phyloP scores from a whole-genome alignment of 108 stramenopile species.

The Fistulifera pelliculosa region DNA sequence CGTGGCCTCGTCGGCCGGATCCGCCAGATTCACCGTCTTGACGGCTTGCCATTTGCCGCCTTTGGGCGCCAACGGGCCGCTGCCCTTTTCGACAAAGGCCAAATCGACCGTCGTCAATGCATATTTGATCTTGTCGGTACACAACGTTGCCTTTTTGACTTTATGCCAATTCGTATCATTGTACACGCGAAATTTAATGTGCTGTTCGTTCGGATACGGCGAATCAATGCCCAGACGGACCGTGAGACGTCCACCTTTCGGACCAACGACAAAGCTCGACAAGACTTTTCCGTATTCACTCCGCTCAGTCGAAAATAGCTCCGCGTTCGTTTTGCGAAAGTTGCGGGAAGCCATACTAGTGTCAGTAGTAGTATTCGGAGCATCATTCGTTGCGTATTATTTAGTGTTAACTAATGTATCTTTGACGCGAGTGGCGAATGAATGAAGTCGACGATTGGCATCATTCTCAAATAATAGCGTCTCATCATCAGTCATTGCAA shows the following conservation, averaged over 20 bases:
- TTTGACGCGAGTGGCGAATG: too few species aligned
- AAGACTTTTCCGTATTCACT: slow-evolving; percentile 53
- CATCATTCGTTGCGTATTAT: too few species aligned
- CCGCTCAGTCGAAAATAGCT: slow-evolving; percentile 55
- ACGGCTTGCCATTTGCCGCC: slow-evolving; percentile 22
- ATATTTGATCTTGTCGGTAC: slow-evolving; percentile 42
- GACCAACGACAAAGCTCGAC: slow-evolving; percentile 56
- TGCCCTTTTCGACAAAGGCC: slow-evolving; percentile 24
- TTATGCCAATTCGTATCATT: slow-evolving; percentile 57
- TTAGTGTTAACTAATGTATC: too few species aligned
- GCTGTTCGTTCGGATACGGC: slow-evolving; percentile 49
- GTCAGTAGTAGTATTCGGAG: too few species aligned
- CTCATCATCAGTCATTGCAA: too few species aligned
- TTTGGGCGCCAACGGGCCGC: slow-evolving; percentile 1
- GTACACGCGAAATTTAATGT: slow-evolving; percentile 39
- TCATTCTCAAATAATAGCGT: too few species aligned
- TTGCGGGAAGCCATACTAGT: too few species aligned
- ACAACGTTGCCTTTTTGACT: slow-evolving; percentile 35
- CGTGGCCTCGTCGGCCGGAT: slow-evolving; percentile 20
- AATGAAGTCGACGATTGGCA: too few species aligned
- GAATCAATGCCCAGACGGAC: slow-evolving; percentile 19
- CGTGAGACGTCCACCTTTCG: slow-evolving; percentile 20
- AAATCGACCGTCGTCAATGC: slow-evolving; percentile 23
- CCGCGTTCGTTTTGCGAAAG: too few species aligned
- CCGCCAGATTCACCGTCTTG: slow-evolving; percentile 11